A percentile compares a stretch with the other conserved stretches of the same genome.
phyloP scores from a whole-genome alignment of 2,329 filamentous ascomycete species.

The Volutella citrinella region DNA sequence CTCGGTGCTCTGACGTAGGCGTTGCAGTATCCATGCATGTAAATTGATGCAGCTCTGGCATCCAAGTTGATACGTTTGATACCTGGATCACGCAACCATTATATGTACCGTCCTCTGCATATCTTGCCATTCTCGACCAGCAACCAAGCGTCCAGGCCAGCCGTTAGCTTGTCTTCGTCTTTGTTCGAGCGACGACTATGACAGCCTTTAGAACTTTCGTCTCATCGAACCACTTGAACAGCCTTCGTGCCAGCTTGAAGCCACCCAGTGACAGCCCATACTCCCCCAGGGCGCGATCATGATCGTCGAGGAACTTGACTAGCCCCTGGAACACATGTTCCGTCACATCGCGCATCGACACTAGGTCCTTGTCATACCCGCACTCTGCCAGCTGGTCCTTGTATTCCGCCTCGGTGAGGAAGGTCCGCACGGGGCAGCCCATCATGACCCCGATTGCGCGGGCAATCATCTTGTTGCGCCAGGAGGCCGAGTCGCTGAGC shows the following conservation, averaged over 20 bases:
- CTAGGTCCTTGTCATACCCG: slow-evolving; percentile 42
- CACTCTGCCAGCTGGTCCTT: slow-evolving; percentile 39
- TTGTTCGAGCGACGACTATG: slow-evolving; percentile 31
- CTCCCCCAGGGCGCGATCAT: slow-evolving; percentile 29
- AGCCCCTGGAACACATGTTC: slow-evolving; percentile 51
- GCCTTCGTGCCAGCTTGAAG: slow-evolving; percentile 33
- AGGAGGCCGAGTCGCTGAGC: slow-evolving; percentile 30
- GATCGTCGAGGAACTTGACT: slow-evolving; percentile 38
- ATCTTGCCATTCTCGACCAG: no score
- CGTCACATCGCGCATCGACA: slow-evolving; percentile 49
- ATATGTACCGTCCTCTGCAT: no score
- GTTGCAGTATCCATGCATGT: no score
- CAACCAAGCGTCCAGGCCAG: no score
- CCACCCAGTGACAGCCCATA: slow-evolving; percentile 36
- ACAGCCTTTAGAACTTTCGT: slow-evolving; percentile 33
- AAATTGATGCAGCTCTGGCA: no score
- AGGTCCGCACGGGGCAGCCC: slow-evolving; percentile 46
- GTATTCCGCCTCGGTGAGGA: slow-evolving; percentile 46
- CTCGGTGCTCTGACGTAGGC: no score
- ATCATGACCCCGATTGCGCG: slow-evolving; percentile 43
- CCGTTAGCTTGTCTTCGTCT: slow-evolving; percentile 4
- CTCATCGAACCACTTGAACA: slow-evolving; percentile 38
- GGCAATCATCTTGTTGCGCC: slow-evolving; percentile 31
- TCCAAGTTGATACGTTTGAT: no score
- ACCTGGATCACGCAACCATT: no score